These are phyloP conservation scores for Chaetomium tenue DNA, from an alignment of 495 filamentous ascomycete species.

Conservation along the genomic window DNA sequence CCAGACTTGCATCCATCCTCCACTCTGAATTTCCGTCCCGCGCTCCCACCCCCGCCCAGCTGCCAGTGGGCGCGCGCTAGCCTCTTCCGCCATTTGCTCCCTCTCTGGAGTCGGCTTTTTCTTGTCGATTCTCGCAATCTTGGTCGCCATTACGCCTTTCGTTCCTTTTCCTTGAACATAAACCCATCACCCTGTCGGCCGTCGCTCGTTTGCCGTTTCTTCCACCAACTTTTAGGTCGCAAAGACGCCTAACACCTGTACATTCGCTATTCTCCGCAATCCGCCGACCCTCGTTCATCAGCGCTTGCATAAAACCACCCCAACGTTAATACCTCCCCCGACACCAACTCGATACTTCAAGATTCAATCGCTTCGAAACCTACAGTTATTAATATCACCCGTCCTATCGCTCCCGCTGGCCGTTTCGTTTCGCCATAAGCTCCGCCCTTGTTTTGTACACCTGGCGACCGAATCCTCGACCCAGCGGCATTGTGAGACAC, in stretches of 20 bases:
- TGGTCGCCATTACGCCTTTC: constrained; percentile 12
- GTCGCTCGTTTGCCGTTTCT: constrained; percentile 21
- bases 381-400: constrained; percentile 12
- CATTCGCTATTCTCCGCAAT: constrained; percentile 14
- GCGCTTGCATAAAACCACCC: constrained; percentile 1
- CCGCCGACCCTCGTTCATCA: constrained; percentile 12
- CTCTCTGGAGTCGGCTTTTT: constrained; percentile 22
- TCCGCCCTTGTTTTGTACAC: neutral
- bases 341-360: neutral
- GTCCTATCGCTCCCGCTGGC: neutral
- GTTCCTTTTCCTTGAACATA: constrained; percentile 15
- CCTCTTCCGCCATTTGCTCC: constrained; percentile 30
- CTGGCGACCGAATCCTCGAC: constrained; percentile 1
- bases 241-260: constrained; percentile 16
- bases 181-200: constrained; percentile 14
- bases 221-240: neutral
- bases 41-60: constrained; percentile 18
- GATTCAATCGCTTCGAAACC: constrained; percentile 6
- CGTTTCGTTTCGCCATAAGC: constrained; percentile 6
- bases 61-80: constrained; percentile 16
- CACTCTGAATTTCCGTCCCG: constrained; percentile 24
- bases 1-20: constrained; percentile 14
- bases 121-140: constrained; percentile 14
- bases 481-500: constrained; percentile 32
- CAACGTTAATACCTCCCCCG: neutral